These are phyloP conservation scores for Chaetomiaceae sp. DNA, from an alignment of 2,329 filamentous ascomycete genomes.

Conservation along the genomic window DNA sequence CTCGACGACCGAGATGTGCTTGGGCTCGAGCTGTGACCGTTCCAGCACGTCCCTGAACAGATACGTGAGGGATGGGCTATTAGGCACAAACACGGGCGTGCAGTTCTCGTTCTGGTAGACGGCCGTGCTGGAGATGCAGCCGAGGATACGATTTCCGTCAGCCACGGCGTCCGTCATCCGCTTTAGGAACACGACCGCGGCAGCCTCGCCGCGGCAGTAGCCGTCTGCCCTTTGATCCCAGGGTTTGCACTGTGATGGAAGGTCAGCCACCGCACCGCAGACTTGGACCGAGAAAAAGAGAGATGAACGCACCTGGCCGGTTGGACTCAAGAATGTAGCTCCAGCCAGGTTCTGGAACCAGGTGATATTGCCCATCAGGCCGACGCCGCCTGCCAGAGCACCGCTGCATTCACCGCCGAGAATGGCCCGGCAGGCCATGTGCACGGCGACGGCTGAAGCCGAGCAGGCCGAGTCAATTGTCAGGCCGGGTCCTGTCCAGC, in stretches of 20 bases:
- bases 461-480: conserved; percentile 35
- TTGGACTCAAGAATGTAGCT: conserved; percentile 22
- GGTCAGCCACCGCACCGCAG: no score
- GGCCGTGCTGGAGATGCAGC: conserved; percentile 30
- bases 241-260: conserved; percentile 1
- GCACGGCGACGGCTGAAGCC: conserved; percentile 30
- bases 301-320: neutral
- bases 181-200: conserved; percentile 47
- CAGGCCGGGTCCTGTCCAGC: conserved; percentile 31
- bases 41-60: conserved; percentile 21
- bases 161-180: conserved; percentile 39
- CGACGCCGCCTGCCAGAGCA: conserved; percentile 36
- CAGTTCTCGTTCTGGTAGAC: conserved; percentile 28
- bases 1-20: conserved; percentile 32
- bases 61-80: conserved; percentile 22
- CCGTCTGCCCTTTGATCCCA: conserved; percentile 35
- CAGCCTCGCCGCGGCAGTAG: conserved; percentile 48
- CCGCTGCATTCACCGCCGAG: conserved; percentile 28
- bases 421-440: conserved; percentile 28
- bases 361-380: conserved; percentile 30
- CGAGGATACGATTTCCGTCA: conserved; percentile 34
- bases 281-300: no score
- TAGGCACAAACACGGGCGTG: conserved; percentile 26
- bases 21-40: neutral
- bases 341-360: conserved; percentile 21